These are phyloP conservation scores for Fomitopsis pulvina DNA, from an alignment of 768 basidiomycete species.

Conservation along the genomic window DNA sequence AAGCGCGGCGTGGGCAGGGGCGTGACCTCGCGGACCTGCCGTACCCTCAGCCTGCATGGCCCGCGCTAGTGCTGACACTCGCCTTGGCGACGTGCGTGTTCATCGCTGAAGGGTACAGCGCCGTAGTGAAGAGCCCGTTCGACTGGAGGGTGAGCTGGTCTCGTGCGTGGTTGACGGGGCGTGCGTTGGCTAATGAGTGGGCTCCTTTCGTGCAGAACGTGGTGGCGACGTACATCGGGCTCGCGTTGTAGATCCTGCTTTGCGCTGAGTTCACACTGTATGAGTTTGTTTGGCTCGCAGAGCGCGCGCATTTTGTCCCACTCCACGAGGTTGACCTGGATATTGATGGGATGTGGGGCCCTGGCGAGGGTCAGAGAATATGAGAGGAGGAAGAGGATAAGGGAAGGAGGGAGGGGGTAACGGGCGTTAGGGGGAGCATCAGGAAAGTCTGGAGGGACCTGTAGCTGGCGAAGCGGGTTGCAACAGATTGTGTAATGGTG, in stretches of 20 bases:
- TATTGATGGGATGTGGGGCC: constrained; percentile 48
- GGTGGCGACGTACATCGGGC: constrained; percentile 49
- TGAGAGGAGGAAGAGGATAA: constrained; percentile 26
- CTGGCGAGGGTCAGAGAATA: constrained; percentile 33
- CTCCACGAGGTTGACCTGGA: constrained; percentile 40
- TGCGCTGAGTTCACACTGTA: constrained; percentile 39
- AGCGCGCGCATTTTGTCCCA: constrained; percentile 34
- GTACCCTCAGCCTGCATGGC: constrained; percentile 49
- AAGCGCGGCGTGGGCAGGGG: constrained; percentile 52
- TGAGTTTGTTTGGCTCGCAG: constrained; percentile 27
- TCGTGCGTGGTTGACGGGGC: constrained; percentile 2
- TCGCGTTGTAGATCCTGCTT: constrained; percentile 38
- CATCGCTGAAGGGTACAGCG: constrained; percentile 46
- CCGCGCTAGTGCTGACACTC: constrained; percentile 43
- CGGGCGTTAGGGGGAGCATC: neutral
- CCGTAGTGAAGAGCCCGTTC: constrained; percentile 39
- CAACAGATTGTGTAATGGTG: too few relatives aligned
- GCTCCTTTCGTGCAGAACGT: constrained; percentile 33
- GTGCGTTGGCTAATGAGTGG: neutral
- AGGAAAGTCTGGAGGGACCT: neutral
- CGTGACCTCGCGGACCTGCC: constrained; percentile 47
- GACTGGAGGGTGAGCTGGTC: constrained; percentile 29
- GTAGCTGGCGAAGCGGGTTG: neutral
- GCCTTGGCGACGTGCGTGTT: constrained; percentile 46
- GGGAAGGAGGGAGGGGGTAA: neutral